Evolutionary conservation across 495 filamentous ascomycete species (phyloP), one percentile per base, ranked within the genome.

Genomic region (Hyaloscypha variabilis): DNA sequence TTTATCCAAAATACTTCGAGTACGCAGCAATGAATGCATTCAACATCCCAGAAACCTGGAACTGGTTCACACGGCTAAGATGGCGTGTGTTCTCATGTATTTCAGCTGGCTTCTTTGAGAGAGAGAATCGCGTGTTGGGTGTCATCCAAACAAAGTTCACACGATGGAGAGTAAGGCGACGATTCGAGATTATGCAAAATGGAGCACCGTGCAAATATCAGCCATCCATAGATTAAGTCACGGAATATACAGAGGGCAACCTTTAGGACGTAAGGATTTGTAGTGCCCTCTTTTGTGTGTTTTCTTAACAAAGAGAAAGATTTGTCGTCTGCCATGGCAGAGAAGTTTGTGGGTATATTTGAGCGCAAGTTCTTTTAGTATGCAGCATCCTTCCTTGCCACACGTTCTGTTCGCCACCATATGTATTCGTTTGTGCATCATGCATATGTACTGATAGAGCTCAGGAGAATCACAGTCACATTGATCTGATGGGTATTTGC

Each of bases 1-100:
- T 31, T 23, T 69, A 42, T 42, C 39, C 39, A 42, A 42, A 42
- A 42, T 42, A 42, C 39, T 42, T 42, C 39, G 13, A 42, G 39
- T 14, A 42, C 39, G 39, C 39, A 42, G 8, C 39, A 19, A 42
- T 42, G 13, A 11, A 42, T 42, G 8, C 8, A 42, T 42, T 42
- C 39, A 10, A 42, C 14, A 42, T 13, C 8, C 39, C 39, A 42
- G 8, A 42, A 42, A 42, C 8, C 39, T 42, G 39, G 39, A 42
- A 42, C 39, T 42, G 39, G 39, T 42, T 42, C 39, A 14, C 39
- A 42, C 17, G 39, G 39, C 39, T 13, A 42, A 10, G 39, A 19
- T 42, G 39, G 39, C 39, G 39, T 6, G 39, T 14, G 6, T 42
- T 42, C 39, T 42, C 39, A 14, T 42, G 39, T 10, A 14, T 42